Base-by-base conservation (phyloP, 306 rosid species). In the Ziziphus jujuba region DNA sequence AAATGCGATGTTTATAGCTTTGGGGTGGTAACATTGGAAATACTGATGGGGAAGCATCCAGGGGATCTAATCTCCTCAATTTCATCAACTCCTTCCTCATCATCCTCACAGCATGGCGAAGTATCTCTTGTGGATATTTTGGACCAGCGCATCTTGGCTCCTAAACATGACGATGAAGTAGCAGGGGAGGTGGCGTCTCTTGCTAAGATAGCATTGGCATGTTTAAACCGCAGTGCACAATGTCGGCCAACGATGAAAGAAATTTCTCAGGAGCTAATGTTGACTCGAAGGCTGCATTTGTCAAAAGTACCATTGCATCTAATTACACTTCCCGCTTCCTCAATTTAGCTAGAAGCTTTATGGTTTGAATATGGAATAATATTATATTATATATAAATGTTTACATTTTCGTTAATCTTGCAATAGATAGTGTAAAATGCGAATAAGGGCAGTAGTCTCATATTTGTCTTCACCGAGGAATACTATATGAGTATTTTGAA, bases 221-320 rank as follows among this genome's bases (percentile, higher is more conserved):
- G 65, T 49, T 4, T 58, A 21, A 20, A 47, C 14, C 0, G 21
- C 5, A 12, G 0, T 28, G 65, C 58, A 1, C 65, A 47, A 14
- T 56, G 11, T 58, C 35, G 58, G 31, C 73, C 73, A 45, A 69
- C 49, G 12, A 69, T 69, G 65, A 69, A 58, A 21, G 15, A 69
- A 47, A 54, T 69, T 45, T 69, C 73, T 47, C 58, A 20, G 3
- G 22, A n/a, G n/a, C n/a, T 22, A 25, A 23, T 69, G 3, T 34
- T 21, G 59, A 31, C 57, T 44, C 49, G 20, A 2, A 45, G 14
- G 57, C 13, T 56, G 7, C 35, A 5, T 33, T 57, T 47, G 35
- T 8, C 65, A 0, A 58, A 58, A 33, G 45, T n/a, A n/a, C n/a
- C 65, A 28, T 8, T 69, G 2, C 4, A 0, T 69, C 6, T 69